Percentiles rank a stretch among this genome's conserved stretches.
Evolutionary conservation across 176 grass and related monocot genomes (phyloP).

Genomic region (Raddia distichophylla): DNA sequence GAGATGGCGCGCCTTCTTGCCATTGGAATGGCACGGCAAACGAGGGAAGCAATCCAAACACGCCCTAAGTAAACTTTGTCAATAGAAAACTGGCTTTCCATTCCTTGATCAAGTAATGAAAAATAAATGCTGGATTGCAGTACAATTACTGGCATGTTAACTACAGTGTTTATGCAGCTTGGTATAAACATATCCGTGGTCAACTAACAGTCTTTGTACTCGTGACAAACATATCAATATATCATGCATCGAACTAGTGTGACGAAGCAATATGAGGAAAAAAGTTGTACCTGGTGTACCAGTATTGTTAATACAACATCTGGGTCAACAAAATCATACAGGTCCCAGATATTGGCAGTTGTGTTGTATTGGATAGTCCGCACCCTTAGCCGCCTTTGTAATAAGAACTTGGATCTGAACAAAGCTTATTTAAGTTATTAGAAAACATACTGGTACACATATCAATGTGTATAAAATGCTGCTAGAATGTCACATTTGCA

Average conservation of each 20-base stretch:
- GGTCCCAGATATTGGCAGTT: conserved; percentile 83
- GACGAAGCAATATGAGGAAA: conserved; percentile 16
- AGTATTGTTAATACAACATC: conserved; percentile 88
- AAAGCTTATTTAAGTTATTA: conserved; percentile 29
- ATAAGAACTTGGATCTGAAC: conserved; percentile 70
- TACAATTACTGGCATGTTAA: not conserved
- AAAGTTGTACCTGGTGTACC: conserved; percentile 80
- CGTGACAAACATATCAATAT: conserved; percentile 4
- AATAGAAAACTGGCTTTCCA: not conserved
- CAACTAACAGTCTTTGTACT: conserved; percentile 18
- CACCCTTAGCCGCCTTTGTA: conserved; percentile 88
- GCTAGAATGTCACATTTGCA: conserved; percentile 24
- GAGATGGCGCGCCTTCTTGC: no score
- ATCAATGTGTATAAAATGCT: conserved; percentile 21
- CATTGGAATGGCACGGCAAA: no score
- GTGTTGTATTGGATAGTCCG: conserved; percentile 80
- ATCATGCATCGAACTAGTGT: conserved; percentile 21
- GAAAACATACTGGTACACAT: conserved; percentile 27
- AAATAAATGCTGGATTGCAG: not conserved
- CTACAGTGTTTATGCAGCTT: conserved; percentile 1
- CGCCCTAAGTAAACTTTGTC: not conserved
- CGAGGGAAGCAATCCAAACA: no score
- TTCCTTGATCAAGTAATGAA: not conserved
- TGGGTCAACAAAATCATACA: conserved; percentile 92
- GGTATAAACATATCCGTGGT: conserved; percentile 4